A percentile compares a stretch with the other conserved stretches of the same genome.
phyloP scores from a whole-genome alignment of 148 eudicot genomes.

The Persicaria tinctoria region DNA sequence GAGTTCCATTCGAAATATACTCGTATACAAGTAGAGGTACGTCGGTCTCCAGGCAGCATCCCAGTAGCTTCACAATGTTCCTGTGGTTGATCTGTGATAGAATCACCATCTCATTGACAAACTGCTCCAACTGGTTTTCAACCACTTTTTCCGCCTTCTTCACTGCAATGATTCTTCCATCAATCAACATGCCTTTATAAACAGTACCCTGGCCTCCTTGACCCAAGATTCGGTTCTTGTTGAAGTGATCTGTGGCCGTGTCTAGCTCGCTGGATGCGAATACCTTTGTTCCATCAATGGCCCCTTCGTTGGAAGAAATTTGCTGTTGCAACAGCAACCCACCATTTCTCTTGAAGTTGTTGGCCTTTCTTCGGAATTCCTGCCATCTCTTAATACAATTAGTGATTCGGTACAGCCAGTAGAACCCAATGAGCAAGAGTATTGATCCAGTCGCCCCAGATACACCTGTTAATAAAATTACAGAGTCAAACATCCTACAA shows the following conservation, averaged over 20 bases:
- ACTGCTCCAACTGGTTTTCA: constrained; percentile 18
- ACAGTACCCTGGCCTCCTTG: constrained; percentile 40
- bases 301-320: constrained; percentile 20
- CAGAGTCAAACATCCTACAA: background rate
- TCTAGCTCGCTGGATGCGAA: constrained; percentile 21
- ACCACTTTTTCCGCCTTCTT: constrained; percentile 25
- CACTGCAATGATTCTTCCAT: constrained; percentile 31
- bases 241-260: constrained; percentile 29
- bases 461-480: background rate
- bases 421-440: constrained; percentile 1
- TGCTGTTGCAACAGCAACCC: constrained; percentile 28
- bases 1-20: constrained; percentile 22
- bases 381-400: background rate
- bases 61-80: constrained; percentile 29
- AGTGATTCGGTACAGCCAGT: background rate
- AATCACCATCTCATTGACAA: constrained; percentile 33
- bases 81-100: constrained; percentile 30
- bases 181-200: constrained; percentile 33
- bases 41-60: constrained; percentile 29
- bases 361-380: constrained; percentile 8
- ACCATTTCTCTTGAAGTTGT: constrained; percentile 26
- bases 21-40: constrained; percentile 30
- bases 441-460: background rate
- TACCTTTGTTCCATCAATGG: constrained; percentile 17
- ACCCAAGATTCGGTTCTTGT: constrained; percentile 24